Percentiles rank a stretch among this genome's conserved stretches.
phyloP scores from a whole-genome alignment of 2,329 filamentous ascomycete species.

The Botrytis pseudocinerea region DNA sequence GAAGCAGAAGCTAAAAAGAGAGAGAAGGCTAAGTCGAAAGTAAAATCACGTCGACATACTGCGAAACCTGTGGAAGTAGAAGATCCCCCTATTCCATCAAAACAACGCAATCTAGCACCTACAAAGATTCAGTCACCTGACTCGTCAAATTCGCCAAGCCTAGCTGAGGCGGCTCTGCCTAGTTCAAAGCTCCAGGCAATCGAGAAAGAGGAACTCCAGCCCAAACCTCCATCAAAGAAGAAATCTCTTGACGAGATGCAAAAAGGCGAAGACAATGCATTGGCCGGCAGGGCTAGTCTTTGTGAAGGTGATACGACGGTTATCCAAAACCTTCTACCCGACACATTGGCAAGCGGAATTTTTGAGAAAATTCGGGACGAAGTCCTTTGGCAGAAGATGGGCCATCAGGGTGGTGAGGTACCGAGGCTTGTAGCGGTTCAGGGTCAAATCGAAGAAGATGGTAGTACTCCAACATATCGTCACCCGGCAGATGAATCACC shows the following conservation, averaged over 20 bases:
- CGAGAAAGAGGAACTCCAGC: slow-evolving; percentile 10
- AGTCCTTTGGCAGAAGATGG: slow-evolving; percentile 88
- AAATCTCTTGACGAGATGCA: background rate
- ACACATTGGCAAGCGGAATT: slow-evolving; percentile 54
- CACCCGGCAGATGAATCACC: slow-evolving; percentile 90
- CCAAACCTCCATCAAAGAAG: background rate
- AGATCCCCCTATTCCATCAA: background rate
- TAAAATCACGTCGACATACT: slow-evolving; percentile 37
- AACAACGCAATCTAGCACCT: background rate
- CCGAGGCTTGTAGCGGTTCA: slow-evolving; percentile 90
- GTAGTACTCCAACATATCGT: slow-evolving; percentile 84
- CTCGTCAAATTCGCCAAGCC: background rate
- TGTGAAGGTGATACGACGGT: slow-evolving; percentile 82
- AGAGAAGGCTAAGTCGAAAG: slow-evolving; percentile 38
- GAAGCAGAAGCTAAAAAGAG: slow-evolving; percentile 28
- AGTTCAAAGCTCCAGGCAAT: background rate
- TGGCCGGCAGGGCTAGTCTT: slow-evolving; percentile 41
- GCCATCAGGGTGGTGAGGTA: slow-evolving; percentile 86
- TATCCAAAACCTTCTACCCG: slow-evolving; percentile 67
- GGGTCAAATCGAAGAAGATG: slow-evolving; percentile 67
- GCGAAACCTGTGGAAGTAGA: slow-evolving; percentile 28
- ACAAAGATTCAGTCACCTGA: background rate
- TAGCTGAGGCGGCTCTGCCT: background rate
- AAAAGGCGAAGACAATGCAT: background rate
- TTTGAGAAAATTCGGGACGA: slow-evolving; percentile 74